Base-by-base conservation (phyloP, 306 rosid species). In the Urtica urens region DNA sequence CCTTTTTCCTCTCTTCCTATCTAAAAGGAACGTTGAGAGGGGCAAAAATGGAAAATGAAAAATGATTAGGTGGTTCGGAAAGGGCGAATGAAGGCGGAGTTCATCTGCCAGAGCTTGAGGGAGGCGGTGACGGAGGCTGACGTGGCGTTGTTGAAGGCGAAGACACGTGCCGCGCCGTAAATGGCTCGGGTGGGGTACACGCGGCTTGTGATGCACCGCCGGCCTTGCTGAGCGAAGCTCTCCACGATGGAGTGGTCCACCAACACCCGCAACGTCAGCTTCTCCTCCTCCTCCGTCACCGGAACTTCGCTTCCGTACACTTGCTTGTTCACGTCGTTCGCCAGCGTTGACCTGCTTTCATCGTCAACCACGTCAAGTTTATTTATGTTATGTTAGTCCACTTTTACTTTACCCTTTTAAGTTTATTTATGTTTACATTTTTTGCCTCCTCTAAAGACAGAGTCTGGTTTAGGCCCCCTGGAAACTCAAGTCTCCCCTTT, bases 171-270 rank as follows among this genome's bases (percentile, higher is more conserved):
- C 14, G 90, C 78, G 24, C 90, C 93, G 49, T 90, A 90, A 35
- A 90, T 81, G 49, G 97, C 97, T 44, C 57, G 75, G 23, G 97
- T 90, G 14, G 97, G 97, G 70, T 90, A 90, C 30, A 84, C 90
- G 17, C 97, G 15, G 0, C 90, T 72, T 40, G 97, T 58, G 38
- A 84, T 74, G 48, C 79, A 65, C 1, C 80, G 77, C 63, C 97
- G 77, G 67, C 97, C 97, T 33, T 93, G 95, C 79, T 81, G 97
- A 28, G 68, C 93, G 69, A 78, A 90, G 72, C 90, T 84, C 72
- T 90, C 97, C 21, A 90, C 73, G 9, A 78, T 67, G 9, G 97
- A 90, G 64, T 84, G 97, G 55, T 90, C 97, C 30, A 88, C 97
- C 78, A 90, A 16, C 27, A 84, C 49, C 28, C 97, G 63, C 25